Base-by-base conservation (phyloP, 1,139 yeast species). In the Pneumocystis murina region DNA sequence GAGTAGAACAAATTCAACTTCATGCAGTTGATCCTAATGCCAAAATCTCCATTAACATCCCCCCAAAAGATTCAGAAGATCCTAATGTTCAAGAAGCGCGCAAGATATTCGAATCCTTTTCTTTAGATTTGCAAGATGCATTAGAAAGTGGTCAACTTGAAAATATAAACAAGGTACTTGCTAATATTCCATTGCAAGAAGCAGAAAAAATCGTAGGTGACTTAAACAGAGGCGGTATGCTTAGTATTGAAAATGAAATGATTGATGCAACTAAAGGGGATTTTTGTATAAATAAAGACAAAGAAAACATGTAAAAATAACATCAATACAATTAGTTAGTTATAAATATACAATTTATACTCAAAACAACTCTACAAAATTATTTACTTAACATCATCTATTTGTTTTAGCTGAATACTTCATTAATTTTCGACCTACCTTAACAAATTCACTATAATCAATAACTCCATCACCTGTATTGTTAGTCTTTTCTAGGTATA, bases 401-500 rank as follows among this genome's bases (percentile, higher is more conserved):
- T 38, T 38, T 3, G n/a, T 38, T 38, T 38, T 38, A 14, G n/a
- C 40, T 38, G n/a, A 12, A 38, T 38, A 3, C n/a, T 38, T 38
- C 5, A 12, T 38, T 3, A 14, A 12, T 38, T 38, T 38, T 38
- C 35, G 35, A 38, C 55, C 2, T 10, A 8, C 55, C 70, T 86
- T 86, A 68, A 94, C 94, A 75, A 92, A 92, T 77, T 92, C 98
- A 73, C 87, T 90, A 75, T 92, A 92, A 76, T 91, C 94, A 73
- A 92, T 92, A 76, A 87, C 95, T 65, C 97, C 97, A 70, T 92
- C 95, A 35, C 55, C 55, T 48, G 5, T 3, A 17, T 48, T n/a
- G 7, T 48, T 20, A 48, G 54, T 12, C 54, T 40, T 33, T 33
- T 33, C 35, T 33, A 33, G 8, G 24, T n/a, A 40, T n/a, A n/a